Evolutionary conservation across 2,329 filamentous ascomycete species (phyloP), one percentile per base, ranked within the genome.

Genomic region (Nakataea oryzae): DNA sequence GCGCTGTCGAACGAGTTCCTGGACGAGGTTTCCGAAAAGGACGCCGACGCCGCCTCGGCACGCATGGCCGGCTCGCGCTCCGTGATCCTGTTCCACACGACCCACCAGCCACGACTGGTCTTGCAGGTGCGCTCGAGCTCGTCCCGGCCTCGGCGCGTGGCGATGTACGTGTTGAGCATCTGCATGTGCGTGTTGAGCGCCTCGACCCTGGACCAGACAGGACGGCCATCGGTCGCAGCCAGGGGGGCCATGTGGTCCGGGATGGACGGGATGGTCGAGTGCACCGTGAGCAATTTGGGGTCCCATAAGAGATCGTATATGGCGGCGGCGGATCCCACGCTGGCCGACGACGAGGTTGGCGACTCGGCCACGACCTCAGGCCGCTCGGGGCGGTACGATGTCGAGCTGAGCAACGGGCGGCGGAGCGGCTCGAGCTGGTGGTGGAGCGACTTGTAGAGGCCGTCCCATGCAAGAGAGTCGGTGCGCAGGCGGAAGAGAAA

Each of bases 401-500:
- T 87, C 3, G 85, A 87, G 9, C 71, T 70, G 14, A 83, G 71
- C 1, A 89, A 75, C 0, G 83, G 77, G 66, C 81, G 84, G 59
- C 81, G 78, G 4, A 89, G 74, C 1, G 86, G 82, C 1, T 77
- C 74, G 14, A 89, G 78, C 67, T 89, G 85, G 64, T 81, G 74
- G 67, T 87, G 84, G 27, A 88, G 73, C 1, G 81, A 82, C 57
- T 78, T 79, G 69, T 88, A 88, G 9, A 87, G 73, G 0, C 75
- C 68, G n/a, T 81, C 76, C 71, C 77, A 81, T 4, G 80, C 79
- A 2, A 87, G 72, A 1, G 84, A 82, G 61, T 83, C 79, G 8
- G 87, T 87, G 58, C 79, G 78, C 55, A 81, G 75, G 58, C 81
- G 75, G 72, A 93, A 93, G 4, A 95, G 76, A 64, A 95, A 87